These are phyloP conservation scores for Populus hybrid DNA, from an alignment of 441 rosid genomes.

Conservation along the genomic window DNA sequence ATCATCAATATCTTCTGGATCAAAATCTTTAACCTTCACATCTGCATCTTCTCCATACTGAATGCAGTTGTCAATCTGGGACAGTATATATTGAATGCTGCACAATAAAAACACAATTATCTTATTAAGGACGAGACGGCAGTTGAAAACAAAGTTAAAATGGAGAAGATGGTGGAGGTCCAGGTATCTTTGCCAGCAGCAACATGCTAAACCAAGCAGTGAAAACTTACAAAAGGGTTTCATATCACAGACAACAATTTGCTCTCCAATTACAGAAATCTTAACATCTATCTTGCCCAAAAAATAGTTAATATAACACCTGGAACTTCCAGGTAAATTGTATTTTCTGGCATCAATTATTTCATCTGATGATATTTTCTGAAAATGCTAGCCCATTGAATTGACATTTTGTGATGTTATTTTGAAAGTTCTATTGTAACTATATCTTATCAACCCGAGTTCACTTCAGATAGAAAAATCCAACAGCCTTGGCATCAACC, in stretches of 20 bases:
- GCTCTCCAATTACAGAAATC: not conserved
- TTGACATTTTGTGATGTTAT: not conserved
- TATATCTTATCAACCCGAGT: not conserved
- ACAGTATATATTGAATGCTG: conserved; percentile 68
- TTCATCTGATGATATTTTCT: not conserved
- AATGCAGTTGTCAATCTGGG: conserved; percentile 79
- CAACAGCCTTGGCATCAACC: not conserved
- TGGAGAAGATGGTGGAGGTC: not conserved
- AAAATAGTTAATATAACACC: not conserved
- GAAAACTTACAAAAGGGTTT: not conserved
- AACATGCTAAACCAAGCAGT: not conserved
- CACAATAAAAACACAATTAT: not conserved
- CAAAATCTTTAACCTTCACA: conserved; percentile 80
- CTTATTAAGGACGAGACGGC: not conserved
- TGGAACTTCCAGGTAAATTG: not conserved
- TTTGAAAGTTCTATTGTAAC: not conserved
- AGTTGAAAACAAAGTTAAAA: not conserved
- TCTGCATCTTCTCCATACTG: conserved; percentile 96
- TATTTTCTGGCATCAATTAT: not conserved
- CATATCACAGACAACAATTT: not conserved
- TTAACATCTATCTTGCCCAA: not conserved
- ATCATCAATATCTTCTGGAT: conserved; percentile 45
- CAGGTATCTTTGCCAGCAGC: not conserved
- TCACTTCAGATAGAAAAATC: not conserved
- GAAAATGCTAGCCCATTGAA: not conserved